Evolutionary conservation across 2,329 filamentous ascomycete genomes (phyloP).

Genomic region (Byssochlamys sp.): DNA sequence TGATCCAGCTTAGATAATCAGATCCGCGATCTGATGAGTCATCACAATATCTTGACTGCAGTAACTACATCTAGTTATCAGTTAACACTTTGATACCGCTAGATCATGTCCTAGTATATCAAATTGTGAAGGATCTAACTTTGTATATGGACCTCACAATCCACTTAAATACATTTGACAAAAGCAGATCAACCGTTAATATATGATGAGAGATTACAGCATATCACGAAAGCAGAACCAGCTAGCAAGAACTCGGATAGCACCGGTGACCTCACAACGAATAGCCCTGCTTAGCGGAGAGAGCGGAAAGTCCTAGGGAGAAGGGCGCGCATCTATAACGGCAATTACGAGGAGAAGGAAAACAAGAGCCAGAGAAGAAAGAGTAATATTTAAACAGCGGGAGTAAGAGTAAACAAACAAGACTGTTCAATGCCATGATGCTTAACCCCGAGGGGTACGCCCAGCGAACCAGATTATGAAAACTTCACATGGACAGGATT

Average conservation of each 20-base stretch:
- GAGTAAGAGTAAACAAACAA: neutral
- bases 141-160: too few species aligned
- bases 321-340: neutral
- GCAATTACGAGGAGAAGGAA: neutral
- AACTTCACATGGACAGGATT: constrained; percentile 14
- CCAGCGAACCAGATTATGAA: constrained; percentile 3
- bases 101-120: too few species aligned
- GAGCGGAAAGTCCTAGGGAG: neutral
- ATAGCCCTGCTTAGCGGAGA: neutral
- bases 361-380: neutral
- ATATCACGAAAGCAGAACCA: too few species aligned
- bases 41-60: too few species aligned
- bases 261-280: neutral
- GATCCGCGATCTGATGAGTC: too few species aligned
- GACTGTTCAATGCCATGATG: neutral
- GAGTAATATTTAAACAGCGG: neutral
- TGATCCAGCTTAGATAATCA: neutral
- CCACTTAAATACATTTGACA: too few species aligned
- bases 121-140: too few species aligned
- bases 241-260: too few species aligned
- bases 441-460: neutral
- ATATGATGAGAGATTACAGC: too few species aligned
- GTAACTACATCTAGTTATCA: too few species aligned
- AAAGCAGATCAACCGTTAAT: too few species aligned
- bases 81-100: too few species aligned